These are phyloP conservation scores for Fusarium continuum DNA, from an alignment of 2,329 filamentous ascomycete genomes.

Conservation along the genomic window DNA sequence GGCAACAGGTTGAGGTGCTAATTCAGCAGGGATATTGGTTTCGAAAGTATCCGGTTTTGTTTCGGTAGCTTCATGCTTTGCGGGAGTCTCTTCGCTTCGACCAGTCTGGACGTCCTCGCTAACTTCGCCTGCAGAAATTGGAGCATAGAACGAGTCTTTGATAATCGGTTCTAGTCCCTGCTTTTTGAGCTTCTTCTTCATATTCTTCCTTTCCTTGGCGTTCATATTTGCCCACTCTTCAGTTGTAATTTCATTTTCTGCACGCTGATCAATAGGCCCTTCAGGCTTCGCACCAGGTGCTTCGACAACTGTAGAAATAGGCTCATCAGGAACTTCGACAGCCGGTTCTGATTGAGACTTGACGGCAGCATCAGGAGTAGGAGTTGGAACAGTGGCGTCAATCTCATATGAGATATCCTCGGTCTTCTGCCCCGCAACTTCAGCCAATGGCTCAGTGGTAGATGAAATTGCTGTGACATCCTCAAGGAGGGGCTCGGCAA, in stretches of 20 bases:
- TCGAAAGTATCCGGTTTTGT: background rate
- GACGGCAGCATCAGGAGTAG: slow-evolving; percentile 4
- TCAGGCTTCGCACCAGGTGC: background rate
- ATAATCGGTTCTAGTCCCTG: slow-evolving; percentile 34
- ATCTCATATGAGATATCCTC: background rate
- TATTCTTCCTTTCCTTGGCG: slow-evolving; percentile 38
- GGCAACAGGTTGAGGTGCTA: background rate
- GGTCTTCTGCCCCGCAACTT: background rate
- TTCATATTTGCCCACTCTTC: slow-evolving; percentile 35
- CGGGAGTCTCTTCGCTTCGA: background rate
- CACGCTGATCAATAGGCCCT: slow-evolving; percentile 12
- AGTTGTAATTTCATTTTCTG: slow-evolving; percentile 36
- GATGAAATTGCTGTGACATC: background rate
- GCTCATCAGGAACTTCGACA: background rate
- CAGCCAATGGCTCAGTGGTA: background rate
- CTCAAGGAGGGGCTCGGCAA: background rate
- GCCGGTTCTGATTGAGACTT: background rate
- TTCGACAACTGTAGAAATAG: background rate
- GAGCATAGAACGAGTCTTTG: slow-evolving; percentile 13
- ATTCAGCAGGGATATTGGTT: background rate
- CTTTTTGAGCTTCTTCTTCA: slow-evolving; percentile 40
- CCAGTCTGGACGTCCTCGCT: background rate
- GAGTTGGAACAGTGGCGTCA: background rate
- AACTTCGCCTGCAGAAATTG: background rate
- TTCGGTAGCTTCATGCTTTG: slow-evolving; percentile 2